phyloP scores from a whole-genome alignment of 768 basidiomycete genomes.

The Suillus plorans region DNA sequence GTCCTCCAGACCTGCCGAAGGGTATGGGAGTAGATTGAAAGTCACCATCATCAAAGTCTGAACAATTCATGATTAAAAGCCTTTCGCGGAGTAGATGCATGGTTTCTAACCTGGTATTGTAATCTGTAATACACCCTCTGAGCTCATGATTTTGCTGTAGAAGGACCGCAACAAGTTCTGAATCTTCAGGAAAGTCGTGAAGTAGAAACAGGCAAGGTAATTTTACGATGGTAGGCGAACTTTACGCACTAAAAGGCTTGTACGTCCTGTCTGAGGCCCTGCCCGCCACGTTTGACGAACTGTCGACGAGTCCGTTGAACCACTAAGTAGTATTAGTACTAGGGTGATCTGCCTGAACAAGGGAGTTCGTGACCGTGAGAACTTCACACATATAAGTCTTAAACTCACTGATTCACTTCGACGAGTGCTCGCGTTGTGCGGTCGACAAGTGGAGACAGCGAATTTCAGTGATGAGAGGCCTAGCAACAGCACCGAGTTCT shows the following conservation, averaged over 20 bases:
- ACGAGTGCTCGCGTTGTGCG: no score
- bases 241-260: background rate
- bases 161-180: background rate
- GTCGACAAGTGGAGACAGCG: no score
- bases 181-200: background rate
- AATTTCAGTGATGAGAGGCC: no score
- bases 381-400: background rate
- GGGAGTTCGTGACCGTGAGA: background rate
- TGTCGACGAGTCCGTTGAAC: background rate
- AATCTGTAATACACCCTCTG: constrained; percentile 47
- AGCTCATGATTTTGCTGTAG: constrained; percentile 6
- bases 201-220: background rate
- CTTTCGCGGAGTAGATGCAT: constrained; percentile 4
- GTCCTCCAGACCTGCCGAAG: constrained; percentile 61
- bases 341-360: background rate
- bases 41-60: constrained; percentile 83
- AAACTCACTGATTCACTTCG: no score
- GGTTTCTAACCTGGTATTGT: constrained; percentile 57
- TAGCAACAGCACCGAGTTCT: no score
- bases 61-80: constrained; percentile 9
- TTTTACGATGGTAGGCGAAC: background rate
- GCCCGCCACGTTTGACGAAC: background rate
- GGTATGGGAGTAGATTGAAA: constrained; percentile 59
- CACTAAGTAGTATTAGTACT: background rate
- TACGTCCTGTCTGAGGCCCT: background rate